Evolutionary conservation across 805 yeast genomes (phyloP).

Genomic region (Maudiozyma bulderi): DNA sequence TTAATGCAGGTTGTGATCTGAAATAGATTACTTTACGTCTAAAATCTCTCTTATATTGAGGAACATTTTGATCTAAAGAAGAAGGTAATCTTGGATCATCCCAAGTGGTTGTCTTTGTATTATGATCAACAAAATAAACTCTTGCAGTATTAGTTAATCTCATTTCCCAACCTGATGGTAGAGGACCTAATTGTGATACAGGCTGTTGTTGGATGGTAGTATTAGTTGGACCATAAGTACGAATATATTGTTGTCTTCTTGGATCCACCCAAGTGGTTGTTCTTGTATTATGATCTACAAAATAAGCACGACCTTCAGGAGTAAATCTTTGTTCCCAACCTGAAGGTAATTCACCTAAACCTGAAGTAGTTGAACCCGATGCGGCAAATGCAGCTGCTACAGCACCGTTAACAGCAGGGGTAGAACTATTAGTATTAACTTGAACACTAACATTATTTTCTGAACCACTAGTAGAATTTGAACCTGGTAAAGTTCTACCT

Average conservation of each 20-base stretch:
- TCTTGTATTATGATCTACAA: conserved; percentile 98
- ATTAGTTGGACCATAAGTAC: conserved; percentile 78
- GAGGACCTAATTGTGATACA: conserved; percentile 92
- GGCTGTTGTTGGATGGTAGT: conserved; percentile 97
- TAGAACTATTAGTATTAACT: conserved; percentile 37
- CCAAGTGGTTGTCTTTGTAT: conserved; percentile 99
- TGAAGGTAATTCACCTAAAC: conserved; percentile 91
- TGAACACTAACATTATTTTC: conserved; percentile 29
- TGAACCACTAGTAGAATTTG: conserved; percentile 20
- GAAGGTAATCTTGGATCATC: conserved; percentile 98
- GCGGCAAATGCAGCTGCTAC: conserved; percentile 62
- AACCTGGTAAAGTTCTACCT: conserved; percentile 79
- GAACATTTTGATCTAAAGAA: conserved; percentile 94
- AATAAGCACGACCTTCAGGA: conserved; percentile 96
- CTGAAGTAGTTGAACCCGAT: conserved; percentile 80
- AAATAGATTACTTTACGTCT: conserved; percentile 94
- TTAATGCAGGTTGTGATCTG: conserved; percentile 94
- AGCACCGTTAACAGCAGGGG: conserved; percentile 41
- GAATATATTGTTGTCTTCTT: conserved; percentile 94
- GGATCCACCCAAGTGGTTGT: conserved; percentile 99
- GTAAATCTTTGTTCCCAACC: conserved; percentile 99
- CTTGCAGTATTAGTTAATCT: conserved; percentile 96
- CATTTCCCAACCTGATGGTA: conserved; percentile 99
- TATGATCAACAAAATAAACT: conserved; percentile 97
- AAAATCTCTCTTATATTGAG: conserved; percentile 98